A percentile compares a stretch with the other conserved stretches of the same genome.
Conservation (phyloP, 371 early-diverging fungal genomes). For the Batrachochytrium dendrobatidis region DNA sequence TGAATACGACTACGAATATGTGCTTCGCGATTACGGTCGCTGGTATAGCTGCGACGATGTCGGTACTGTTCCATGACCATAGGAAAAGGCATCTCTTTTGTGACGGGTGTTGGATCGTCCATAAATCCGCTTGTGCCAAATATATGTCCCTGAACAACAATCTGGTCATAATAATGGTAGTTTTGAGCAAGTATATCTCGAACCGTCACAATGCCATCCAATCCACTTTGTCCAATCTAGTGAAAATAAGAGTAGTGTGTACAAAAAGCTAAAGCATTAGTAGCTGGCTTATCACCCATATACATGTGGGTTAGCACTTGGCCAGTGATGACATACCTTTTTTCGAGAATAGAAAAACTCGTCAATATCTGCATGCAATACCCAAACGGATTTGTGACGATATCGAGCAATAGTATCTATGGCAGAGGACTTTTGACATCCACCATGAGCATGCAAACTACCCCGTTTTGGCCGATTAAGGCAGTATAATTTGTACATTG, state of each 20-base stretch:
- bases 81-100: no score
- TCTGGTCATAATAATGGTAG: constrained; percentile 2
- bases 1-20: no score
- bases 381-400: constrained; percentile 1
- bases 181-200: no score
- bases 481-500: not conserved
- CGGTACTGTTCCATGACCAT: no score
- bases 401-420: constrained; percentile 5
- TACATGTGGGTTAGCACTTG: no score
- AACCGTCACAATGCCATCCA: not conserved
- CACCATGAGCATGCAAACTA: not conserved
- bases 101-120: no score
- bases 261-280: not conserved
- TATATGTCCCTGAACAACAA: constrained; percentile 3
- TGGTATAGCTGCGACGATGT: no score
- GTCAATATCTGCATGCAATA: constrained; percentile 3
- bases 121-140: constrained; percentile 8
- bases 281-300: no score
- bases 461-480: not conserved
- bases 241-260: not conserved
- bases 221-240: constrained; percentile 2
- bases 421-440: constrained; percentile 5
- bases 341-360: constrained; percentile 6
- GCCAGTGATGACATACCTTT: no score
- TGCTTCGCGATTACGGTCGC: no score